Percentiles rank a stretch among this genome's conserved stretches.
phyloP scores from a whole-genome alignment of 2,329 filamentous ascomycete species.

The Epichloe festucae region DNA sequence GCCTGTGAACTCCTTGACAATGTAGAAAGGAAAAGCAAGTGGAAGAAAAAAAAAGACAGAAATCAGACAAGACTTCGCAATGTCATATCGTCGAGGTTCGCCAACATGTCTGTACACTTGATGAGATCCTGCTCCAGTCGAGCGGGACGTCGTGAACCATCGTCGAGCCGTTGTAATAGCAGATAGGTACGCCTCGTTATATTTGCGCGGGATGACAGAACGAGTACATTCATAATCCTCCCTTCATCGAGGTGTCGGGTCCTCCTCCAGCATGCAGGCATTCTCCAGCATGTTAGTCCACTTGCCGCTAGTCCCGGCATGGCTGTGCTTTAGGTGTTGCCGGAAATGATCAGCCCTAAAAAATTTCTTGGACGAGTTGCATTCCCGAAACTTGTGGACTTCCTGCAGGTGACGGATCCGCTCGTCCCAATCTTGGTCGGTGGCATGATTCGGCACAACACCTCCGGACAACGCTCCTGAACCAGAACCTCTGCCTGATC shows the following conservation, averaged over 20 bases:
- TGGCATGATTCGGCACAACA: constrained; percentile 35
- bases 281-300: constrained; percentile 98
- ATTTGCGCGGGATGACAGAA: not conserved
- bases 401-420: constrained; percentile 79
- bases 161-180: not conserved
- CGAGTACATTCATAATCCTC: not conserved
- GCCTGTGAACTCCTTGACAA: not conserved
- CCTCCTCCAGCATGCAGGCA: constrained; percentile 86
- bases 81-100: not conserved
- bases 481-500: constrained; percentile 31
- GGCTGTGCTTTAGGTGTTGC: constrained; percentile 95
- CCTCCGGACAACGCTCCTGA: constrained; percentile 20
- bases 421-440: constrained; percentile 77
- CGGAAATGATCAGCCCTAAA: constrained; percentile 95
- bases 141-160: not conserved
- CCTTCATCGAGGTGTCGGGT: constrained; percentile 29
- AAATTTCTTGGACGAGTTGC: constrained; percentile 99
- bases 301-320: constrained; percentile 89
- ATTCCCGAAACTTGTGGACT: constrained; percentile 93
- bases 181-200: too few relatives aligned
- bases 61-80: not conserved
- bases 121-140: too few relatives aligned
- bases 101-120: not conserved
- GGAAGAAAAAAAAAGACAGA: not conserved
- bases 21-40: not conserved